Conservation (phyloP, 2,329 filamentous ascomycete genomes). For the Aspergillus neotritici region DNA sequence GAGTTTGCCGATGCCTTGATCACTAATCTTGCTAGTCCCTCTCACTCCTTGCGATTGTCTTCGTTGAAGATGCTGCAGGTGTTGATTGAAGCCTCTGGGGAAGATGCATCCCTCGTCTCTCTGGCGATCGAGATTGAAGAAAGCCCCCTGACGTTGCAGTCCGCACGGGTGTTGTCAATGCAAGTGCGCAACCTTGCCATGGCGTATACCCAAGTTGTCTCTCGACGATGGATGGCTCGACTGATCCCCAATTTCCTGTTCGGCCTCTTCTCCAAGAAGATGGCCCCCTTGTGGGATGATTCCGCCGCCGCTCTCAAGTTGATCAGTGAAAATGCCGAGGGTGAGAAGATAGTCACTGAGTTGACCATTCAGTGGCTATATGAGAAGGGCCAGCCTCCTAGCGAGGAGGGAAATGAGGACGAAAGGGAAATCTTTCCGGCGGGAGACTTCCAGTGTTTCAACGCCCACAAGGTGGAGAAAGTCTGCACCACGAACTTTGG, state of each 20-base stretch:
- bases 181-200: conserved; percentile 71
- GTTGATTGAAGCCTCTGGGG: conserved; percentile 44
- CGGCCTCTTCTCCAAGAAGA: conserved; percentile 77
- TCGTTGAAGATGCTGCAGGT: conserved; percentile 67
- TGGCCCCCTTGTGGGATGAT: conserved; percentile 85
- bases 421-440: conserved; percentile 19
- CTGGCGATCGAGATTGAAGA: conserved; percentile 76
- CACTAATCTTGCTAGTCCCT: conserved; percentile 67
- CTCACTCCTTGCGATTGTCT: conserved; percentile 65
- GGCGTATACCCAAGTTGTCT: conserved; percentile 55
- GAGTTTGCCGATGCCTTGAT: conserved; percentile 61
- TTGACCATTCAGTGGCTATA: conserved; percentile 74
- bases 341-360: conserved; percentile 66
- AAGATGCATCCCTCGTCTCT: conserved; percentile 40
- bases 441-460: conserved; percentile 73
- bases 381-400: conserved; percentile 22
- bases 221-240: conserved; percentile 60
- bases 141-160: conserved; percentile 69
- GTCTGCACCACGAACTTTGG: conserved; percentile 49
- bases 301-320: conserved; percentile 68
- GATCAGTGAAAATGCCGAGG: conserved; percentile 63
- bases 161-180: conserved; percentile 72
- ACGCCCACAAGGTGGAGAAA: conserved; percentile 57
- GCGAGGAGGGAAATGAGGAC: conserved; percentile 22
- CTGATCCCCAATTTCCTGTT: conserved; percentile 80